Evolutionary conservation across 2,329 filamentous ascomycete species (phyloP).

Genomic region (Pseudogymnoascus sp.): DNA sequence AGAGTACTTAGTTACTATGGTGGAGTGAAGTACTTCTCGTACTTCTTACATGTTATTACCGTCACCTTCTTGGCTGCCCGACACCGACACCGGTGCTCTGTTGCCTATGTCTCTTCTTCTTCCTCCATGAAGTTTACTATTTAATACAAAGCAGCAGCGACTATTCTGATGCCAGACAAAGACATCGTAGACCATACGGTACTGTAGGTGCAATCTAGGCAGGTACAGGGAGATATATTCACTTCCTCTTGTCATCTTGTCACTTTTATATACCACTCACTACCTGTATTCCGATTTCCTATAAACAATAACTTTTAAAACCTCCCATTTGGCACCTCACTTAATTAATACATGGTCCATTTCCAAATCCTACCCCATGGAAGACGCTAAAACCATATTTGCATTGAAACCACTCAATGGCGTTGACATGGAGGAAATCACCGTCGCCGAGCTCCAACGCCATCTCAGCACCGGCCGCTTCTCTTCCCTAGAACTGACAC

Average conservation of each 20-base stretch:
- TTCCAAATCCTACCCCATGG: not conserved
- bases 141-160: not conserved
- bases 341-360: not conserved
- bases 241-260: not conserved
- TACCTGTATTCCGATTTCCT: not conserved
- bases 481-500: conserved; percentile 8
- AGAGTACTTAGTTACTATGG: not conserved
- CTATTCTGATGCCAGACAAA: not conserved
- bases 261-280: not conserved
- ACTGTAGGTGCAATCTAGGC: not conserved
- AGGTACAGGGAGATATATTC: not conserved
- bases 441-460: not conserved
- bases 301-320: not conserved
- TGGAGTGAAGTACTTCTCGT: too few species aligned
- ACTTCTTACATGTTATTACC: not conserved
- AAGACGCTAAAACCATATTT: not conserved
- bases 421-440: conserved; percentile 8
- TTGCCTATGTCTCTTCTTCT: not conserved
- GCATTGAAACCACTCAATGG: not conserved
- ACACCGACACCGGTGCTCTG: too few species aligned
- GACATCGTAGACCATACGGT: not conserved
- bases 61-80: not conserved
- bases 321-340: not conserved
- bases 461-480: not conserved
- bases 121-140: not conserved